These are phyloP conservation scores for Debaryomycetaceae sp. DNA, from an alignment of 1,139 yeast genomes.

Conservation along the genomic window DNA sequence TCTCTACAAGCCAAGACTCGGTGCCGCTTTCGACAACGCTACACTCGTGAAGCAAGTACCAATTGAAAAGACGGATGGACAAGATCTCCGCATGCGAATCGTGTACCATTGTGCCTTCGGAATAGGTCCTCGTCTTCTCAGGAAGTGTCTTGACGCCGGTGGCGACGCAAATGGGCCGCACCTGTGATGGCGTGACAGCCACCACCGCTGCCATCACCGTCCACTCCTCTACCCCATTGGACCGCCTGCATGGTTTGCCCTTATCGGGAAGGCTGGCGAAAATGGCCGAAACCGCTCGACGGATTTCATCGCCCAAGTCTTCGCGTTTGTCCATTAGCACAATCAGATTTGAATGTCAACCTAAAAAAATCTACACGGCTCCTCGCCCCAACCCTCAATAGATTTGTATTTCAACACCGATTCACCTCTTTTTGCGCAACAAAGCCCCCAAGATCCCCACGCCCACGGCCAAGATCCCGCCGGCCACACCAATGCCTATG, in stretches of 20 bases:
- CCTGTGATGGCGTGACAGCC: slow-evolving; percentile 17
- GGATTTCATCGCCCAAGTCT: slow-evolving; percentile 14
- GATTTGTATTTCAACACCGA: slow-evolving; percentile 1
- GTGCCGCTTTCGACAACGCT: slow-evolving; percentile 8
- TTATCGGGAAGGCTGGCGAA: slow-evolving; percentile 29
- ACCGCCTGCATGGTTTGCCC: slow-evolving; percentile 56
- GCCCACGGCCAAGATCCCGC: slow-evolving; percentile 81
- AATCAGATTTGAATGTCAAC: neutral
- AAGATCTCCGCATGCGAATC: slow-evolving; percentile 89
- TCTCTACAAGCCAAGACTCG: slow-evolving; percentile 10
- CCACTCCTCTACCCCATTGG: slow-evolving; percentile 74
- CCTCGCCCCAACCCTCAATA: slow-evolving; percentile 6
- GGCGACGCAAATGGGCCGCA: slow-evolving; percentile 48
- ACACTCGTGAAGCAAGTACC: slow-evolving; percentile 29
- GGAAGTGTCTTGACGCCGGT: slow-evolving; percentile 86
- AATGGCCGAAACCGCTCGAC: slow-evolving; percentile 18
- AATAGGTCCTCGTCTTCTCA: slow-evolving; percentile 34
- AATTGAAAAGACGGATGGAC: slow-evolving; percentile 64
- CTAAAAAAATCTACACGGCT: neutral
- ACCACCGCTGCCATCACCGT: slow-evolving; percentile 79
- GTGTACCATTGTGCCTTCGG: slow-evolving; percentile 64
- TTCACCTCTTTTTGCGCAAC: slow-evolving; percentile 34
- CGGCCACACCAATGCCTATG: slow-evolving; percentile 81
- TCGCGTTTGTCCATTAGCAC: slow-evolving; percentile 1
- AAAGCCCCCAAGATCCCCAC: slow-evolving; percentile 65